Base-by-base conservation (phyloP, 2,329 filamentous ascomycete genomes). In the Coniochaeta sp. region DNA sequence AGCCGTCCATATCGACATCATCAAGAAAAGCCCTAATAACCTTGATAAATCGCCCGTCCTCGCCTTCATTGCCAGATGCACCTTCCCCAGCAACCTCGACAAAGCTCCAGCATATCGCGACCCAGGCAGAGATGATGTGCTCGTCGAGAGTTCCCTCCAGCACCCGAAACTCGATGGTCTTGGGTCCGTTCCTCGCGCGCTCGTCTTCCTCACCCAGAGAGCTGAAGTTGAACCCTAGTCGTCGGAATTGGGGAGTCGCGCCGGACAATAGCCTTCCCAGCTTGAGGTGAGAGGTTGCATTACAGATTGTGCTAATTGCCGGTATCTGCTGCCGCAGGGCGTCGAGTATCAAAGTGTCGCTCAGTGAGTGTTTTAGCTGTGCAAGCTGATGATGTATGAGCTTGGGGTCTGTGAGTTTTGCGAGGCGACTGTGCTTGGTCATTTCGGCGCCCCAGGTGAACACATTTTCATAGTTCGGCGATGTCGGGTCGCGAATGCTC, bases 181-280 rank as follows among this genome's bases (percentile, higher is more conserved):
- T 68, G 0, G 74, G 74, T 28, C 70, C 73, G 14, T 62, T 67
- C 6, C 65, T 59, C 1, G 73, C 69, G 1, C 71, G 66, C 47
- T 72, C 72, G 59, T 74, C 72, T 55, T 75, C 73, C 31, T 67
- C 64, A 1, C 70, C 73, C 52, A 76, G 74, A 1, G 72, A 70
- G 60, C 73, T 73, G 55, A 77, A 77, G 64, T 76, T 76, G 68
- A 76, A 75, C 1, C 75, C 74, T 3, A 76, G 70, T 6, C 74
- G 70, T 0, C 73, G 69, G 63, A 73, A 70, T 59, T 68, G 67
- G 36, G 65, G 67, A 34, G 66, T 66, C 1, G 66, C 61, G 0
- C 74, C 74, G 1, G 74, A 74, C 14, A 77, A 67, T 28, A 76
- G 64, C 55, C 62, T 64, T 8, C 73, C 74, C 6, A 77, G 68